A percentile compares a stretch with the other conserved stretches of the same genome.
Evolutionary conservation across 2,329 filamentous ascomycete species (phyloP).

Genomic region (Colletotrichum liaoningense): DNA sequence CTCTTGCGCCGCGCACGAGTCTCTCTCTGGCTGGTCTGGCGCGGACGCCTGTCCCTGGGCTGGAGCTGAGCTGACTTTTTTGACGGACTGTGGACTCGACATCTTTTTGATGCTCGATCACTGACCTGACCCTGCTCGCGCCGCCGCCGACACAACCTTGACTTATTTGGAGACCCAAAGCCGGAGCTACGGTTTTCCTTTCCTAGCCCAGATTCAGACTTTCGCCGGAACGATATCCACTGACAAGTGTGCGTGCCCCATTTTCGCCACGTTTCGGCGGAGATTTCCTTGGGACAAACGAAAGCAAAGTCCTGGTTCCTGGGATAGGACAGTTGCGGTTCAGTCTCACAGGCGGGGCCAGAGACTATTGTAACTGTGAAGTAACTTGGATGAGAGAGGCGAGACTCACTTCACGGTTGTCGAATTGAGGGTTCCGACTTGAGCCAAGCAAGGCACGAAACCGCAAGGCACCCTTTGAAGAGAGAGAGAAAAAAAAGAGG

Average conservation of each 20-base stretch:
- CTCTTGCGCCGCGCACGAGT: slow-evolving; percentile 13
- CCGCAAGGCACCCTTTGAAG: background rate
- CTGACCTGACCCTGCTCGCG: background rate
- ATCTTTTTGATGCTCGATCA: background rate
- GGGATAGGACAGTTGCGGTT: slow-evolving; percentile 16
- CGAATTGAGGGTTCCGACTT: slow-evolving; percentile 2
- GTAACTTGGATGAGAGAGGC: background rate
- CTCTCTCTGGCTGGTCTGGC: slow-evolving; percentile 18
- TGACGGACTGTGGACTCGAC: background rate
- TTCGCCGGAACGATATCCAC: slow-evolving; percentile 22
- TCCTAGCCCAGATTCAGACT: slow-evolving; percentile 13
- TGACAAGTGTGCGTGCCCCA: background rate
- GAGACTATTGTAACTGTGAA: background rate
- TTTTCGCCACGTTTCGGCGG: slow-evolving; percentile 13
- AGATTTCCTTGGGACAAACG: slow-evolving; percentile 2
- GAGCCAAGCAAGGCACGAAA: slow-evolving; percentile 6
- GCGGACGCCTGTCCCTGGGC: background rate
- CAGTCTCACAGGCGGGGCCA: slow-evolving; percentile 4
- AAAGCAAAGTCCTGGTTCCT: slow-evolving; percentile 16
- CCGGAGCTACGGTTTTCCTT: background rate
- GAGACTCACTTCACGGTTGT: background rate
- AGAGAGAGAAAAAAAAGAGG: background rate
- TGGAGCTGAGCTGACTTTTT: background rate
- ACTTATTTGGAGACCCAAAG: slow-evolving; percentile 4
- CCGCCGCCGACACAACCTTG: background rate